Base-by-base conservation (phyloP, 257 asterid genomes). In the Osmanthus fragrans region DNA sequence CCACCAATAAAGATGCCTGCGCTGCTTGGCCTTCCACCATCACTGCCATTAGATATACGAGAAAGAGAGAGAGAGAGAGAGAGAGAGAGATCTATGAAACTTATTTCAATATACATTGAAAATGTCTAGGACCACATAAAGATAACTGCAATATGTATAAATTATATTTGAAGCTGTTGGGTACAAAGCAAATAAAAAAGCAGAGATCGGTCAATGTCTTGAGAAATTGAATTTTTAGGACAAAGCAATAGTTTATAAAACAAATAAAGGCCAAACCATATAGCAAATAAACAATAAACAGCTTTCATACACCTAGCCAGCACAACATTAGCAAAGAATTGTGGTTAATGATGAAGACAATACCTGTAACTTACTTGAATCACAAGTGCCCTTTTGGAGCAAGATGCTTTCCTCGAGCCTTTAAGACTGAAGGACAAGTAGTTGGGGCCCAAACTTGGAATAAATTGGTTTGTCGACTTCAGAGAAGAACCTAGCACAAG, bases 1-100 rank as follows among this genome's bases (percentile, higher is more conserved):
- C 98, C 97, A 77, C 98, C 90, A 79, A 90, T 63, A 79, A 93
- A 93, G 79, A 86, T 54, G 77, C 80, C 81, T 73, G 85, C 87
- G 66, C 80, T 65, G 70, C 85, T 64, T 80, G 91, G 36, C 74
- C 90, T 84, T 79, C 88, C 87, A 74, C 83, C 86, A 77, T 89
- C 90, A 66, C 94, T 92, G 83, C 85, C 79, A 82, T 77, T 80
- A 84, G 74, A 79, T 40, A 73, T 49, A 63, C 37, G 34, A 32
- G 34, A 29, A 21, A 72, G 18, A 19, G 36, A 73, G 27, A 60
- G 34, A 29, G 27, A 72, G 18, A 19, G 36, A 73, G 27, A 60
- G 34, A 29, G 27, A 72, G 18, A 19, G 36, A 73, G 27, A 60
- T 58, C 25, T 68, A 70, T 81, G 72, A 78, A 78, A 49, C 42